These are phyloP conservation scores for Fusarium protoensiforme DNA, from an alignment of 2,329 filamentous ascomycete genomes.

Conservation along the genomic window DNA sequence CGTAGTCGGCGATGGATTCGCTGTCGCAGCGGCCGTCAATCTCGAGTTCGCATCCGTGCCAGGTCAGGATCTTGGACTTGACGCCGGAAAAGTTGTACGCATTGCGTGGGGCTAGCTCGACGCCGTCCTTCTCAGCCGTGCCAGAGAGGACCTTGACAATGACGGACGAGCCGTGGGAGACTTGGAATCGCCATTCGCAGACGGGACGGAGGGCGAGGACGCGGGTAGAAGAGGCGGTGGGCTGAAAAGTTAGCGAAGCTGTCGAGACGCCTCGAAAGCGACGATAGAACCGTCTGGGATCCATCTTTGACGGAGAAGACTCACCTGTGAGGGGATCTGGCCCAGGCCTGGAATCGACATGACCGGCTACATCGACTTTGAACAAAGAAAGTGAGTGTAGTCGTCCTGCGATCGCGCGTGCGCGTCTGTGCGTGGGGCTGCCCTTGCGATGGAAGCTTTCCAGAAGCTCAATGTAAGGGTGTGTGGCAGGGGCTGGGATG, in stretches of 20 bases:
- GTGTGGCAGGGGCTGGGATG: neutral
- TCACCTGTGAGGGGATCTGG: slow-evolving; percentile 71
- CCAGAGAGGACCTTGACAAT: slow-evolving; percentile 76
- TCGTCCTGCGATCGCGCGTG: slow-evolving; percentile 16
- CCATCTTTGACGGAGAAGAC: slow-evolving; percentile 23
- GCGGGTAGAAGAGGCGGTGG: slow-evolving; percentile 55
- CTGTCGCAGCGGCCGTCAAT: slow-evolving; percentile 70
- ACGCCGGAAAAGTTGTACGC: slow-evolving; percentile 83
- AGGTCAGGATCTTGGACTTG: slow-evolving; percentile 91
- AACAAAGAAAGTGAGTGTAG: slow-evolving; percentile 6
- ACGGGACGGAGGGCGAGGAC: slow-evolving; percentile 67
- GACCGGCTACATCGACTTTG: slow-evolving; percentile 48
- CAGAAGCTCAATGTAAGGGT: slow-evolving; percentile 37
- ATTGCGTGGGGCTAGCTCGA: slow-evolving; percentile 85
- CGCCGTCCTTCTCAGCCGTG: slow-evolving; percentile 93
- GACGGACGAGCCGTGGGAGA: slow-evolving; percentile 61
- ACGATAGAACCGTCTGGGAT: neutral
- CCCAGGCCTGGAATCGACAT: slow-evolving; percentile 83
- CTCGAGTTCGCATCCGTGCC: slow-evolving; percentile 89
- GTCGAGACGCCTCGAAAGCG: neutral
- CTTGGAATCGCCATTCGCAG: slow-evolving; percentile 84
- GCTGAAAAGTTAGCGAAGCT: slow-evolving; percentile 36
- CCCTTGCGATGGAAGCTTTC: slow-evolving; percentile 40
- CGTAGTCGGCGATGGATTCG: slow-evolving; percentile 69
- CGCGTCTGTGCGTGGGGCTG: slow-evolving; percentile 37